A percentile compares a stretch with the other conserved stretches of the same genome.
These are phyloP conservation scores for Echinochloa phyllopogon DNA, from an alignment of 176 grass and related monocot species.

Conservation along the genomic window DNA sequence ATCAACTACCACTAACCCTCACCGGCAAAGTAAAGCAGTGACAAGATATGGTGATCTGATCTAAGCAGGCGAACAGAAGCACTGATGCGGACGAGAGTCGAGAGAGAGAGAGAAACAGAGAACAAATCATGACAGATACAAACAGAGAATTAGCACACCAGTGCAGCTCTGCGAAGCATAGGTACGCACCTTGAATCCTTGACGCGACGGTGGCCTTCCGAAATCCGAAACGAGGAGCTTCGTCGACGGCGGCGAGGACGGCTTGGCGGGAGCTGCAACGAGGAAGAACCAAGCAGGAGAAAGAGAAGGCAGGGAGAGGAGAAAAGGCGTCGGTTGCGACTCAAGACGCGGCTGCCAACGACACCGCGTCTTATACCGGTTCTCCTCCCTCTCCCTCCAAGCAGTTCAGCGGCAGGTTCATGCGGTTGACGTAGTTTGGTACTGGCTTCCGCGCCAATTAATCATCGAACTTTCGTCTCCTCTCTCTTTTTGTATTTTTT, in stretches of 20 bases:
- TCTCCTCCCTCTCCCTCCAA: background rate
- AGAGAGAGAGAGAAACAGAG: background rate
- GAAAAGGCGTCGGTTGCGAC: conserved; percentile 30
- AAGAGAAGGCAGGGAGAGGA: background rate
- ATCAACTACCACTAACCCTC: background rate
- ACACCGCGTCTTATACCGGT: conserved; percentile 37
- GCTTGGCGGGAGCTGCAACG: too few species aligned
- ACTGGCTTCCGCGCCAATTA: conserved; percentile 39
- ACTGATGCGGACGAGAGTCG: background rate
- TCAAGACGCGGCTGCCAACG: conserved; percentile 26
- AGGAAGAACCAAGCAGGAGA: background rate
- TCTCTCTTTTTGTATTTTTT: conserved; percentile 31
- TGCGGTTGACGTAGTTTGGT: conserved; percentile 7
- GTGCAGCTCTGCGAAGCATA: background rate
- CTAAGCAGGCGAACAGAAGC: background rate
- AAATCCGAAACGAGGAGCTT: too few species aligned
- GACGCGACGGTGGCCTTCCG: background rate
- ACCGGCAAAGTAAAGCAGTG: background rate
- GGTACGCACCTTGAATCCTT: conserved; percentile 31
- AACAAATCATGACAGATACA: background rate
- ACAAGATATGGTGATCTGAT: background rate
- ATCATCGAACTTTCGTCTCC: background rate
- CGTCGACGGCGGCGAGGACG: conserved; percentile 34
- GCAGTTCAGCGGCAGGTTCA: background rate
- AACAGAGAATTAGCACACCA: background rate